These are phyloP conservation scores for Bipolaris zeicola DNA, from an alignment of 2,329 filamentous ascomycete species.

Conservation along the genomic window DNA sequence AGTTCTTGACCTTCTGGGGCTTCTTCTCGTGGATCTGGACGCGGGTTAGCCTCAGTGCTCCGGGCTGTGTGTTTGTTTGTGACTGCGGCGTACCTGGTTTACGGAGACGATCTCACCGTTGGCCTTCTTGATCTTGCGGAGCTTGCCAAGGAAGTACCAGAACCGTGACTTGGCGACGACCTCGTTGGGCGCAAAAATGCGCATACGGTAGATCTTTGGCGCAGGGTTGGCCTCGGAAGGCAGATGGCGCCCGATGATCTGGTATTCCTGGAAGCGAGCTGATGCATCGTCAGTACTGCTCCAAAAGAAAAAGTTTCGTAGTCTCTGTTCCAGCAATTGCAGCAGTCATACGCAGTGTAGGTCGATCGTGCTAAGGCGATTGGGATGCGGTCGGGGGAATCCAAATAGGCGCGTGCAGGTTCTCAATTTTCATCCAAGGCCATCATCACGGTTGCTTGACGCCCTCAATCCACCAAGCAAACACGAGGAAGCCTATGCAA, in stretches of 20 bases:
- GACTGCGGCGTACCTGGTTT: constrained; percentile 76
- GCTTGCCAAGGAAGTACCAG: constrained; percentile 99
- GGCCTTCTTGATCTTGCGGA: constrained; percentile 99
- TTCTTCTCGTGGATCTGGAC: constrained; percentile 95
- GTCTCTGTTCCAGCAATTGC: constrained; percentile 38
- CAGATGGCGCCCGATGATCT: constrained; percentile 99
- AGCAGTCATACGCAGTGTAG: constrained; percentile 11
- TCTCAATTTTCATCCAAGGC: constrained; percentile 1
- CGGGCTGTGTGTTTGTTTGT: neutral
- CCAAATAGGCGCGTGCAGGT: constrained; percentile 3
- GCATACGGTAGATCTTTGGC: constrained; percentile 99
- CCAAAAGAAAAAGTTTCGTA: constrained; percentile 1
- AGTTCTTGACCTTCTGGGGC: constrained; percentile 99
- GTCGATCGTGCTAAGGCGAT: neutral
- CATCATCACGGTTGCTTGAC: neutral
- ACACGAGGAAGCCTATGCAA: neutral
- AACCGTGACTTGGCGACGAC: constrained; percentile 99
- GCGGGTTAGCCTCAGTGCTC: constrained; percentile 19
- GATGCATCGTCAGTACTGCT: constrained; percentile 45
- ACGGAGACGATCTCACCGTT: constrained; percentile 98
- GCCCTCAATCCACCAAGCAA: neutral
- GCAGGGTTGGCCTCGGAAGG: constrained; percentile 96
- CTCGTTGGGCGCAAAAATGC: constrained; percentile 97
- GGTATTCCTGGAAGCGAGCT: constrained; percentile 99
- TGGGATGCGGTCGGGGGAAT: neutral